Conservation (phyloP, 2,329 filamentous ascomycete genomes). For the Tolypocladium paradoxum region DNA sequence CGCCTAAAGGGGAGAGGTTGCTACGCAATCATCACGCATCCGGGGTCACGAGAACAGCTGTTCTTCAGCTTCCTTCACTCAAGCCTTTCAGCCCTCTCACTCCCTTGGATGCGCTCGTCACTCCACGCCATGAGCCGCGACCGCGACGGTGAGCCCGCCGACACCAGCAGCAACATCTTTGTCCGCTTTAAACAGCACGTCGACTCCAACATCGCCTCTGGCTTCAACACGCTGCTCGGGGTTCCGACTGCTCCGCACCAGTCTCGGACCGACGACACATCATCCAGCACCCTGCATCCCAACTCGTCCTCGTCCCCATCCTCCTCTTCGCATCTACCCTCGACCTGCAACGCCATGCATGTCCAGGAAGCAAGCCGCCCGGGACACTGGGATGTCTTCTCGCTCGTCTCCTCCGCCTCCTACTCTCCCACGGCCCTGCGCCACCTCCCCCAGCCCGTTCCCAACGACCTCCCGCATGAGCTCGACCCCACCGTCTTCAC, state of each 20-base stretch:
- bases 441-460: constrained; percentile 34
- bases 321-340: background rate
- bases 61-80: background rate
- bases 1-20: background rate
- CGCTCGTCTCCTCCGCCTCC: constrained; percentile 11
- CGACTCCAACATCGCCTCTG: constrained; percentile 24
- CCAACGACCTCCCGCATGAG: constrained; percentile 29
- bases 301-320: constrained; percentile 5
- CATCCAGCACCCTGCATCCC: constrained; percentile 3
- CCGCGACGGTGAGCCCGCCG: constrained; percentile 7
- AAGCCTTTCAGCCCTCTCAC: background rate
- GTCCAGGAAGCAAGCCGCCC: background rate
- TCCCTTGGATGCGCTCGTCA: background rate
- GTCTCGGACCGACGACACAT: background rate
- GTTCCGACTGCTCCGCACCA: background rate
- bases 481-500: constrained; percentile 31
- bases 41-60: background rate
- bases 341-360: constrained; percentile 2
- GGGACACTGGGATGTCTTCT: constrained; percentile 8
- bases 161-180: constrained; percentile 6
- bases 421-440: constrained; percentile 26
- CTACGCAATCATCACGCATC: background rate
- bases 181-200: constrained; percentile 17
- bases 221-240: constrained; percentile 9
- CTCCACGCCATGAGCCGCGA: constrained; percentile 9